These are phyloP conservation scores for Dalbergia cochinchinensis DNA, from an alignment of 306 rosid genomes.

Conservation along the genomic window DNA sequence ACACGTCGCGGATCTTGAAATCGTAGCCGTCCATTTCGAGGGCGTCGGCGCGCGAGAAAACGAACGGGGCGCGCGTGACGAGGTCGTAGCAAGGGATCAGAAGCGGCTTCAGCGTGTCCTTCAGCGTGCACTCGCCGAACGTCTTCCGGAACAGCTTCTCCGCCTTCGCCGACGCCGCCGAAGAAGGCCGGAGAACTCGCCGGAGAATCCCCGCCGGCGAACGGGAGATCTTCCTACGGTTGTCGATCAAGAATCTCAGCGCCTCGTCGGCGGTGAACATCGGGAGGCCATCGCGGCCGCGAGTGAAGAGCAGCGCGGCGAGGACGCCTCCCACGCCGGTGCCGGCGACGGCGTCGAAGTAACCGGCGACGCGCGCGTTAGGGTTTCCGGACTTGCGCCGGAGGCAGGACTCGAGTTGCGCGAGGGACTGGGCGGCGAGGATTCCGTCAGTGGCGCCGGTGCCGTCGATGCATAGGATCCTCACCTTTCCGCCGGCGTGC, in stretches of 20 bases:
- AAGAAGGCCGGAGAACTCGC: constrained; percentile 45
- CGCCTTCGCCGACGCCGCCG: constrained; percentile 42
- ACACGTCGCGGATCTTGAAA: constrained; percentile 87
- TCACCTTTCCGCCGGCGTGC: constrained; percentile 63
- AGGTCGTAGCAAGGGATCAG: constrained; percentile 95
- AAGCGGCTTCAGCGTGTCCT: constrained; percentile 87
- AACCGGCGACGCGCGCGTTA: constrained; percentile 62
- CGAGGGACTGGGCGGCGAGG: constrained; percentile 80
- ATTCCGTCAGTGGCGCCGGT: constrained; percentile 85
- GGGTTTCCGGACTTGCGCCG: constrained; percentile 67
- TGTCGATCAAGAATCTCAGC: constrained; percentile 60
- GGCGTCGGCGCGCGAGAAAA: constrained; percentile 98
- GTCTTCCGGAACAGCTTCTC: constrained; percentile 70
- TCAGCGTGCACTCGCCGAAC: constrained; percentile 76
- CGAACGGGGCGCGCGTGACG: constrained; percentile 82
- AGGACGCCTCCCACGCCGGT: constrained; percentile 85
- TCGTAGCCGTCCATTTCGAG: constrained; percentile 90
- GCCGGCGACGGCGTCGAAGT: constrained; percentile 88
- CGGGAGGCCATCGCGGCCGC: constrained; percentile 68
- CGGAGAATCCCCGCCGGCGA: constrained; percentile 56
- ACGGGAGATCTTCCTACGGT: constrained; percentile 62
- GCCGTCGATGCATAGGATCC: constrained; percentile 87
- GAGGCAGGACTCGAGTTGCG: constrained; percentile 71
- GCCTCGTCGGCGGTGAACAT: constrained; percentile 81
- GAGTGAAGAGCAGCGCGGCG: constrained; percentile 79